phyloP scores from a whole-genome alignment of 2,329 filamentous ascomycete genomes.

The Verticillium dahliae region DNA sequence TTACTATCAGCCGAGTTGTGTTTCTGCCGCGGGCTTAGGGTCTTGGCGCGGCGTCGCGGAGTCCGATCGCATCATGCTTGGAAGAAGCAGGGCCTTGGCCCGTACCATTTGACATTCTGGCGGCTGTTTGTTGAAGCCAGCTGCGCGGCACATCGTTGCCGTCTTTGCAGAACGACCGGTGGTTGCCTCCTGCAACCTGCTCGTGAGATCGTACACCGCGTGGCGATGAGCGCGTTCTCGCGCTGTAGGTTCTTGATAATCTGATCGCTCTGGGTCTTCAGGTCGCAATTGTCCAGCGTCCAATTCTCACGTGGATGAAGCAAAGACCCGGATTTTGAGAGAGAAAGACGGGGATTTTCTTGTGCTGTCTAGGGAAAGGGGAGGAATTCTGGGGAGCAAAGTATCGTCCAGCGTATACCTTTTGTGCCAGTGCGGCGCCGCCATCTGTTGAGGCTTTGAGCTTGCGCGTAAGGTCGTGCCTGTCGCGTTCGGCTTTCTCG shows the following conservation, averaged over 20 bases:
- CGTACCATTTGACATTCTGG: slow-evolving; percentile 59
- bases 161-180: slow-evolving; percentile 69
- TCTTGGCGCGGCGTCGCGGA: background rate
- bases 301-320: background rate
- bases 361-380: no score
- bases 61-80: background rate
- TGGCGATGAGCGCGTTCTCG: slow-evolving; percentile 72
- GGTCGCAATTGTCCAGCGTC: background rate
- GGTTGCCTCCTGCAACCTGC: slow-evolving; percentile 75
- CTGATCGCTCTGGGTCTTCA: slow-evolving; percentile 44
- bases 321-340: background rate
- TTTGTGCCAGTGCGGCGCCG: slow-evolving; percentile 41
- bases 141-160: slow-evolving; percentile 71
- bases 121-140: slow-evolving; percentile 84
- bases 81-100: background rate
- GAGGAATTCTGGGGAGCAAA: no score
- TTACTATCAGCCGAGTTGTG: background rate
- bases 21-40: background rate
- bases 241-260: slow-evolving; percentile 64
- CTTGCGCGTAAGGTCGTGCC: slow-evolving; percentile 46
- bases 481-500: slow-evolving; percentile 50
- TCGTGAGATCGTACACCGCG: slow-evolving; percentile 81
- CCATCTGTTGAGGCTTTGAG: slow-evolving; percentile 47
- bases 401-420: slow-evolving; percentile 30
- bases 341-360: no score